Evolutionary conservation across 2,329 filamentous ascomycete genomes (phyloP).

Genomic region (Aspergillus sp.): DNA sequence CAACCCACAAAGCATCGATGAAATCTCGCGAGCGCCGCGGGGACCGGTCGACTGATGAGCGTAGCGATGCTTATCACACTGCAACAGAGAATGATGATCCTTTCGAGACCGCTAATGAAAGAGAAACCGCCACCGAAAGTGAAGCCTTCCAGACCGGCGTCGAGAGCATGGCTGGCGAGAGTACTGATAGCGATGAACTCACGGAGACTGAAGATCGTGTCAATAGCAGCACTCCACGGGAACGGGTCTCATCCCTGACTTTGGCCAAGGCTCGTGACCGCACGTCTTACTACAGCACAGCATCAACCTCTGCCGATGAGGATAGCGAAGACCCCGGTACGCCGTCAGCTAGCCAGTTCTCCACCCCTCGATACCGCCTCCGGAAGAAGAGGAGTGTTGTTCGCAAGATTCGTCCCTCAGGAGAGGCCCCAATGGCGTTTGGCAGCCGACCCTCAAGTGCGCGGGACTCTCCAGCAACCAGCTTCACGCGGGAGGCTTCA

Average conservation of each 20-base stretch:
- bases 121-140: conserved; percentile 73
- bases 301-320: conserved; percentile 80
- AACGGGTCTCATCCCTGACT: conserved; percentile 39
- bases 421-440: conserved; percentile 44
- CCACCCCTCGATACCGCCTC: conserved; percentile 69
- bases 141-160: conserved; percentile 94
- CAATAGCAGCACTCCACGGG: conserved; percentile 36
- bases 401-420: conserved; percentile 56
- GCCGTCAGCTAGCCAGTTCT: conserved; percentile 65
- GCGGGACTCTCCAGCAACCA: conserved; percentile 55
- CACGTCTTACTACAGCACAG: conserved; percentile 78
- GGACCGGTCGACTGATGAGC: conserved; percentile 42
- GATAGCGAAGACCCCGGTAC: conserved; percentile 60
- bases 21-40: conserved; percentile 27
- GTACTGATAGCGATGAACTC: conserved; percentile 65
- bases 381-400: conserved; percentile 65
- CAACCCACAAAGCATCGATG: conserved; percentile 47
- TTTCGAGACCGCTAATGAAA: conserved; percentile 77
- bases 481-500: conserved; percentile 46
- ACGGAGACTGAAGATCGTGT: conserved; percentile 76
- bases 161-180: conserved; percentile 69
- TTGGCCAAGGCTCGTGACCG: conserved; percentile 56
- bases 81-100: conserved; percentile 71
- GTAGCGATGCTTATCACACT: conserved; percentile 73
- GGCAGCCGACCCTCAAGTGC: conserved; percentile 39